Conservation (phyloP, 139 green algal genomes). For the Closterium sp. region DNA sequence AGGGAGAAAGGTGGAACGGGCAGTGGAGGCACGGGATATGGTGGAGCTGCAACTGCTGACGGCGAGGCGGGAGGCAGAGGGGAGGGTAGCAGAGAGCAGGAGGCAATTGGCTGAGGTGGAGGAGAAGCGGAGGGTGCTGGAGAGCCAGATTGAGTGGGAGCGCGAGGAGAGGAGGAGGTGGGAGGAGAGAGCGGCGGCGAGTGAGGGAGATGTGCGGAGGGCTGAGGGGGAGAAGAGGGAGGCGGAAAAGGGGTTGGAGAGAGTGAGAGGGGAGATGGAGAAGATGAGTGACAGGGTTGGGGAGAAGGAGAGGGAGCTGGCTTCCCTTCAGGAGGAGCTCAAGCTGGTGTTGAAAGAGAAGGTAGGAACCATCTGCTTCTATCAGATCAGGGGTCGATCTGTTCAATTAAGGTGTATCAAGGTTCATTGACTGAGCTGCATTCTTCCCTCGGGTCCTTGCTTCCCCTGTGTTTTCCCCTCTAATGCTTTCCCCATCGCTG, state of each 20-base stretch:
- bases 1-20: background rate
- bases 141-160: background rate
- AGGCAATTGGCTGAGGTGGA: background rate
- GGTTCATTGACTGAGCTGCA: too few relatives aligned
- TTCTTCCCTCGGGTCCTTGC: background rate
- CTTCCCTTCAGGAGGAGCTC: background rate
- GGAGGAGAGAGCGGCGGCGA: background rate
- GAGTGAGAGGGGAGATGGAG: conserved; percentile 47
- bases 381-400: background rate
- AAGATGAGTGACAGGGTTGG: conserved; percentile 9
- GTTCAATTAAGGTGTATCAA: too few relatives aligned
- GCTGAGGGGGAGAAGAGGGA: background rate
- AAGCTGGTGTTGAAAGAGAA: background rate
- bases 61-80: background rate
- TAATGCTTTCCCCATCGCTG: background rate
- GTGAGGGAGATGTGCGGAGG: background rate
- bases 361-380: background rate
- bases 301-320: background rate
- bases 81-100: background rate
- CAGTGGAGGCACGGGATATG: background rate
- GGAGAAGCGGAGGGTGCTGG: background rate
- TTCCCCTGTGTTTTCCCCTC: background rate
- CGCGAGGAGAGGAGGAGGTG: background rate
- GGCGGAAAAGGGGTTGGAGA: conserved; percentile 23
- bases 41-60: background rate